A percentile compares a stretch with the other conserved stretches of the same genome.
Evolutionary conservation across 257 asterid species (phyloP).

Genomic region (Solanum medicagineum): DNA sequence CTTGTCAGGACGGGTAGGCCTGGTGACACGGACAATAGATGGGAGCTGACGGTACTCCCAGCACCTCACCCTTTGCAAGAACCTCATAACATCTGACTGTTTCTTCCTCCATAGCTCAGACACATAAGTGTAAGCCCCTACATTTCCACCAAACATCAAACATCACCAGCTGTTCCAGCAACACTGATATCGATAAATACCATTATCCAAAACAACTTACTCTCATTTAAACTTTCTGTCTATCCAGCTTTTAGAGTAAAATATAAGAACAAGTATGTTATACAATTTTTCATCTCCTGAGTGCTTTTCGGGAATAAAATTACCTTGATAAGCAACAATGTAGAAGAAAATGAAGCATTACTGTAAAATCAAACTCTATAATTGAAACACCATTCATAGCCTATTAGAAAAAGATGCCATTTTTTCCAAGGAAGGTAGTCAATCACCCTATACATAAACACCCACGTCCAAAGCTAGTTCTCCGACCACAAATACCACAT

Average conservation of each 20-base stretch:
- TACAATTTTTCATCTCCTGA: too few species aligned
- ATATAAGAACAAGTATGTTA: background rate
- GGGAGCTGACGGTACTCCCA: background rate
- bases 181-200: background rate
- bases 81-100: slow-evolving; percentile 1
- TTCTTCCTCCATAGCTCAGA: background rate
- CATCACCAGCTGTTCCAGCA: background rate
- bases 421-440: background rate
- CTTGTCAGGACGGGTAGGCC: background rate
- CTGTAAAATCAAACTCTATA: background rate
- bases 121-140: background rate
- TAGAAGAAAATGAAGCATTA: background rate
- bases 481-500: background rate
- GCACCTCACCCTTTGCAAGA: background rate
- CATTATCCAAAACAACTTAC: background rate
- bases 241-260: background rate
- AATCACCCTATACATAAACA: background rate
- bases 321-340: background rate
- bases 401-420: background rate
- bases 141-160: background rate
- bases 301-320: background rate
- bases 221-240: background rate
- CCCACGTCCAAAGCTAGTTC: background rate
- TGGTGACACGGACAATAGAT: background rate
- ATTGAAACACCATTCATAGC: background rate